Evolutionary conservation across 306 rosid genomes (phyloP).

Genomic region (Dicorynia guianensis): DNA sequence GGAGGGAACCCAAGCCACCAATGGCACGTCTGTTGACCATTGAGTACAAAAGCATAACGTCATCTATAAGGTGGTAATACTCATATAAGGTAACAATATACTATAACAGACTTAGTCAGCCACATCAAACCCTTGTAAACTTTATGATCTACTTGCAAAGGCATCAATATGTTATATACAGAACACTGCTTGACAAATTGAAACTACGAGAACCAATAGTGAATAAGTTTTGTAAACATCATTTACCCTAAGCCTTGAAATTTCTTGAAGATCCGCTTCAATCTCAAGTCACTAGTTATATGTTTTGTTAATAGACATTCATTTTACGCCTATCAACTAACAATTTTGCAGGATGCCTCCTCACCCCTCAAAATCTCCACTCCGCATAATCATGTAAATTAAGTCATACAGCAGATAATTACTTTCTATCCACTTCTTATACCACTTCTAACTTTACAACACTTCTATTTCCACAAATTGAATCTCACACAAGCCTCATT

Average conservation of each 20-base stretch:
- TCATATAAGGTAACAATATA: no score
- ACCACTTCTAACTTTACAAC: no score
- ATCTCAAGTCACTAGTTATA: constrained; percentile 19
- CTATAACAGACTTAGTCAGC: no score
- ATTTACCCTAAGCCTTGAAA: no score
- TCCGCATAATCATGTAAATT: neutral
- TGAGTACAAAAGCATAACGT: no score
- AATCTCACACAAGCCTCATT: no score
- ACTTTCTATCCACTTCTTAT: no score
- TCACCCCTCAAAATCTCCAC: neutral
- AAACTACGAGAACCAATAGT: no score
- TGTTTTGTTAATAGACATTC: constrained; percentile 31
- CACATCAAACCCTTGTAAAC: neutral
- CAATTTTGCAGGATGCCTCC: neutral
- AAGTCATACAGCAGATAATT: neutral
- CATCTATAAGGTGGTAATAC: neutral
- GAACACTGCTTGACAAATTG: neutral
- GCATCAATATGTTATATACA: neutral
- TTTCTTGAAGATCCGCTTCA: neutral
- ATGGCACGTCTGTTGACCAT: no score
- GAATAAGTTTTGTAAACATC: no score
- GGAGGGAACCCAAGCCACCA: no score
- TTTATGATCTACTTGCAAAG: neutral
- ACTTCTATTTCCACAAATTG: no score
- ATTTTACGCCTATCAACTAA: constrained; percentile 29